These are phyloP conservation scores for Xylaria sp. DNA, from an alignment of 2,329 filamentous ascomycete species.

Conservation along the genomic window DNA sequence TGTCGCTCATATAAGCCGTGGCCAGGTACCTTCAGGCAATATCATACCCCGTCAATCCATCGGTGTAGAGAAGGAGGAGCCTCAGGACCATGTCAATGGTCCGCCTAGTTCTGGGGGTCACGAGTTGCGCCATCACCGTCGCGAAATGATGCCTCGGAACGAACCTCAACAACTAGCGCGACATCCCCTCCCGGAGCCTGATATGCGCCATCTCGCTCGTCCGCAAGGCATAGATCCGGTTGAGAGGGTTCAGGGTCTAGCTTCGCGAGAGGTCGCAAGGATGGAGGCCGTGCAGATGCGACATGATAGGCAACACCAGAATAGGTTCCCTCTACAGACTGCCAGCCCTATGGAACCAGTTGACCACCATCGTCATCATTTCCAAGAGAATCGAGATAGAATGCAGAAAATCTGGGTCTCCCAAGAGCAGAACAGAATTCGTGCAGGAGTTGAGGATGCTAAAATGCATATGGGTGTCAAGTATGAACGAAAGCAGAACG, in stretches of 20 bases:
- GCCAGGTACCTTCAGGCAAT: conserved; percentile 25
- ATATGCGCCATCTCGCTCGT: conserved; percentile 53
- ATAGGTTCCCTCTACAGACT: conserved; percentile 51
- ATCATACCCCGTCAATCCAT: conserved; percentile 29
- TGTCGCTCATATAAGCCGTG: conserved; percentile 51
- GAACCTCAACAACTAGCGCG: conserved; percentile 48
- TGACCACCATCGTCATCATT: conserved; percentile 50
- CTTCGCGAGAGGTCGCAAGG: conserved; percentile 63
- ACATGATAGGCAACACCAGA: conserved; percentile 60
- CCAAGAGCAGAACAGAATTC: conserved; percentile 56
- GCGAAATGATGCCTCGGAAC: conserved; percentile 49
- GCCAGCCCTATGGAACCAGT: conserved; percentile 22
- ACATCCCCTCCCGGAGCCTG: conserved; percentile 51
- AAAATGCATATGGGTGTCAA: conserved; percentile 70
- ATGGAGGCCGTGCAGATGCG: conserved; percentile 64
- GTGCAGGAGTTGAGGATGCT: conserved; percentile 58
- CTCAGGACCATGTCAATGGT: conserved; percentile 35
- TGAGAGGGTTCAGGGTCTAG: conserved; percentile 62
- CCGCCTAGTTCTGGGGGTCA: conserved; percentile 32
- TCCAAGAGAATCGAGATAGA: conserved; percentile 63
- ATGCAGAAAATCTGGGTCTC: conserved; percentile 67
- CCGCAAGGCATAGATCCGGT: conserved; percentile 50
- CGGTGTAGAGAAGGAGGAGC: conserved; percentile 38
- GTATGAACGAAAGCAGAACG: conserved; percentile 70
- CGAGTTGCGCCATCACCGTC: conserved; percentile 59